Evolutionary conservation across 768 basidiomycete species (phyloP).

Genomic region (Pseudohyphozyma bogoriensis): DNA sequence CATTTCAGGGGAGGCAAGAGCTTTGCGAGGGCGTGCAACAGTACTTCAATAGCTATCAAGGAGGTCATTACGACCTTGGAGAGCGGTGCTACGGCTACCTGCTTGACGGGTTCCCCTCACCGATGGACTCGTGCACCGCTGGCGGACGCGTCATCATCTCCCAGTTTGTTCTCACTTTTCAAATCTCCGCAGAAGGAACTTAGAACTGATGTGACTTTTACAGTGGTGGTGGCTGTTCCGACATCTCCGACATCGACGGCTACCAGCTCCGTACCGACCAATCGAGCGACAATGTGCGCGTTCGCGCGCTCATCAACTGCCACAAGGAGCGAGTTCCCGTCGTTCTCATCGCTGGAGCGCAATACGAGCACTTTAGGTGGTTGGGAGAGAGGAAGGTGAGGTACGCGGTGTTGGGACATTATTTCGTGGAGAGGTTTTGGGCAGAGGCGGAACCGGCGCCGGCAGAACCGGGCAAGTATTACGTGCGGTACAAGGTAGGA

Average conservation of each 20-base stretch:
- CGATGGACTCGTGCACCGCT: conserved; percentile 5
- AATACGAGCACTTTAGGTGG: conserved; percentile 7
- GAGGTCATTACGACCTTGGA: too few relatives aligned
- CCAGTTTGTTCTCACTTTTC: conserved; percentile 6
- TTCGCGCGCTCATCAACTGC: conserved; percentile 24
- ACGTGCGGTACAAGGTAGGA: conserved; percentile 21
- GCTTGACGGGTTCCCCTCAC: conserved; percentile 14
- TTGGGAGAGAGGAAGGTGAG: background rate
- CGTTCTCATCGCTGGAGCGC: conserved; percentile 15
- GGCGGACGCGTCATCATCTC: conserved; percentile 22
- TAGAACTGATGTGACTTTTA: background rate
- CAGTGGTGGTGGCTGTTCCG: conserved; percentile 21
- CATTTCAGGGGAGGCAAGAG: too few relatives aligned
- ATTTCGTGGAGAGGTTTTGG: conserved; percentile 12
- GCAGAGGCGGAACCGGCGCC: background rate
- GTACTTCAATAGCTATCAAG: too few relatives aligned
- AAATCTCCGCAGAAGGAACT: too few relatives aligned
- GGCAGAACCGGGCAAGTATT: background rate
- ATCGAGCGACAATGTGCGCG: background rate
- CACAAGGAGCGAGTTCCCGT: conserved; percentile 7
- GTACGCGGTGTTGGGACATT: conserved; percentile 16
- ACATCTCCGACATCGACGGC: background rate
- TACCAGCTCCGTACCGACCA: conserved; percentile 10
- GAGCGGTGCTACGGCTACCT: conserved; percentile 24
- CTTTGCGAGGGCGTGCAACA: too few relatives aligned